Conservation (phyloP, 306 rosid species). For the Mucuna pruriens region DNA sequence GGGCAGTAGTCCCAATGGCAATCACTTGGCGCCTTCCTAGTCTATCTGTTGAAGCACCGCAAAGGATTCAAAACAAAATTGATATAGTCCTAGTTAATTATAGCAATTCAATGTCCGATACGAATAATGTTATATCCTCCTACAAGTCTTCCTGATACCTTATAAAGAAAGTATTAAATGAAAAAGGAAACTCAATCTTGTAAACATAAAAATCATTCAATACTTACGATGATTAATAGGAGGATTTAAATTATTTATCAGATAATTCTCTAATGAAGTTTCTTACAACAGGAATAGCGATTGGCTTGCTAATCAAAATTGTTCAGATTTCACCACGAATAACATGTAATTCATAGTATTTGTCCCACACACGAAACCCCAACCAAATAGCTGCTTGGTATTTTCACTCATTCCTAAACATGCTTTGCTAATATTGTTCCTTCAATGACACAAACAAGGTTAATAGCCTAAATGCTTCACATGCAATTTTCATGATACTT, state of each 20-base stretch:
- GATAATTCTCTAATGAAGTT: background rate
- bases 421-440: slow-evolving; percentile 18
- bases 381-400: slow-evolving; percentile 2
- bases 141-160: background rate
- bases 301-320: background rate
- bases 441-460: background rate
- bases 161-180: background rate
- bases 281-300: background rate
- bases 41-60: slow-evolving; percentile 65
- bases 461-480: slow-evolving; percentile 2
- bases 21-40: slow-evolving; percentile 80
- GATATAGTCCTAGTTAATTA: background rate
- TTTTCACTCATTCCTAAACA: background rate
- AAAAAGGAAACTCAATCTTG: background rate
- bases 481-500: background rate
- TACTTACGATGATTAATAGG: background rate
- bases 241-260: background rate
- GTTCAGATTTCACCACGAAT: background rate
- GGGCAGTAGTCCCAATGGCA: slow-evolving; percentile 60
- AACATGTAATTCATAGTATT: background rate
- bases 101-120: background rate
- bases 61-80: background rate
- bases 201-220: too few species aligned
- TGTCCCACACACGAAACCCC: background rate
- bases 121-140: background rate